Conservation (phyloP, 352 stramenopile genomes). For the Pythium diclinum region DNA sequence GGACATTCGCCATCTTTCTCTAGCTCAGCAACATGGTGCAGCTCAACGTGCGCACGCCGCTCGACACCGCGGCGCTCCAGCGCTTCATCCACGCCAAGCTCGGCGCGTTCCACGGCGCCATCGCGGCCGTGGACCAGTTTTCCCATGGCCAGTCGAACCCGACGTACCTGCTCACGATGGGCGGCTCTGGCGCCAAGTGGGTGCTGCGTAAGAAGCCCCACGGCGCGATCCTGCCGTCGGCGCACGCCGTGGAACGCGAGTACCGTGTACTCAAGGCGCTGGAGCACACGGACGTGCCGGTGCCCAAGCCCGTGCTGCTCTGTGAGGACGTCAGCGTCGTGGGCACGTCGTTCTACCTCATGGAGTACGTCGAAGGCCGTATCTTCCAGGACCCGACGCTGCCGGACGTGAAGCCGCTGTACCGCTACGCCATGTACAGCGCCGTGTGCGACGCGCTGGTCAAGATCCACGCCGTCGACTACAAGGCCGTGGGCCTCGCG, state of each 20-base stretch:
- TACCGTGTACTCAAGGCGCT: slow-evolving; percentile 66
- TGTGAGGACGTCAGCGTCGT: slow-evolving; percentile 61
- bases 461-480: slow-evolving; percentile 66
- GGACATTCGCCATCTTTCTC: neutral
- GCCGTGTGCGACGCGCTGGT: slow-evolving; percentile 61
- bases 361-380: slow-evolving; percentile 74
- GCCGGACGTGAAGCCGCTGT: slow-evolving; percentile 54
- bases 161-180: slow-evolving; percentile 80
- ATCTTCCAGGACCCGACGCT: slow-evolving; percentile 75
- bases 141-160: slow-evolving; percentile 86
- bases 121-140: slow-evolving; percentile 75
- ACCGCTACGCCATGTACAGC: slow-evolving; percentile 82
- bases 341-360: slow-evolving; percentile 80
- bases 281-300: slow-evolving; percentile 62
- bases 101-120: slow-evolving; percentile 46
- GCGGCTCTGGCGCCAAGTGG: slow-evolving; percentile 46
- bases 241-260: slow-evolving; percentile 80
- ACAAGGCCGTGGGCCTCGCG: slow-evolving; percentile 45
- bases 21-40: slow-evolving; percentile 31
- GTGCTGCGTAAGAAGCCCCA: slow-evolving; percentile 85
- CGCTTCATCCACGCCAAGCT: slow-evolving; percentile 49
- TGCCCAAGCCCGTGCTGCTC: slow-evolving; percentile 59
- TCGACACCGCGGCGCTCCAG: slow-evolving; percentile 49
- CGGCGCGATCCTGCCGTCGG: slow-evolving; percentile 73
- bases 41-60: slow-evolving; percentile 51